phyloP scores from a whole-genome alignment of 768 basidiomycete species.

The Leucocoprinus sp. region DNA sequence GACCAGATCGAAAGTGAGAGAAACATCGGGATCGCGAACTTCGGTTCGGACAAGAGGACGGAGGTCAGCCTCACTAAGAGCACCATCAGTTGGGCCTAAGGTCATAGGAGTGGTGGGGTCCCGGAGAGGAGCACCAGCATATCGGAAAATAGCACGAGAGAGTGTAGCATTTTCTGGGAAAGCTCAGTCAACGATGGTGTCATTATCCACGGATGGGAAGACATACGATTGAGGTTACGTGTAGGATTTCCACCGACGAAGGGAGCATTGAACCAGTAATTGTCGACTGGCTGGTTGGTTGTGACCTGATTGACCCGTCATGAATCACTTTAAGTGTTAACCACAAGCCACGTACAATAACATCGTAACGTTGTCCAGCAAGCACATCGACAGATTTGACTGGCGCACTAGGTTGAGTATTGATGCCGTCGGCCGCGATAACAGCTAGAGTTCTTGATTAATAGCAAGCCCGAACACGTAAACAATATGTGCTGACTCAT shows the following conservation, averaged over 20 bases:
- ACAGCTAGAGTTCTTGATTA: slow-evolving; percentile 16
- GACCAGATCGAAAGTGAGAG: slow-evolving; percentile 25
- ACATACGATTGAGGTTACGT: slow-evolving; percentile 25
- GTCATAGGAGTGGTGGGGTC: slow-evolving; percentile 25
- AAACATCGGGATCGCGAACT: slow-evolving; percentile 14
- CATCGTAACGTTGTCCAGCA: slow-evolving; percentile 44
- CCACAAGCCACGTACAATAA: slow-evolving; percentile 15
- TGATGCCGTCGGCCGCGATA: slow-evolving; percentile 32
- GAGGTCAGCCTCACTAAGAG: slow-evolving; percentile 28
- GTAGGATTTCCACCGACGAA: slow-evolving; percentile 25
- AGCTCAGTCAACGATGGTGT: too few relatives aligned
- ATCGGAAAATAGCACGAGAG: slow-evolving; percentile 29
- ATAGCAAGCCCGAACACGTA: not conserved
- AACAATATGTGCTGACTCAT: slow-evolving; percentile 17
- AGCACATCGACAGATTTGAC: slow-evolving; percentile 35
- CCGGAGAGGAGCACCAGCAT: slow-evolving; percentile 25
- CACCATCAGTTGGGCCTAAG: slow-evolving; percentile 16
- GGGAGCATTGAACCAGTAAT: slow-evolving; percentile 38
- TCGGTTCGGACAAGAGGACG: slow-evolving; percentile 22
- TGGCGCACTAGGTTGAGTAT: slow-evolving; percentile 19
- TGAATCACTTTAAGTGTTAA: not conserved
- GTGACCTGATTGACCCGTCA: slow-evolving; percentile 15
- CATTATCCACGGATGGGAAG: too few relatives aligned
- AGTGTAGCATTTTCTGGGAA: slow-evolving; percentile 13
- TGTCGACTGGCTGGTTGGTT: slow-evolving; percentile 35